Conservation (phyloP, 176 grass and related monocot genomes). For the Zea luxurians region DNA sequence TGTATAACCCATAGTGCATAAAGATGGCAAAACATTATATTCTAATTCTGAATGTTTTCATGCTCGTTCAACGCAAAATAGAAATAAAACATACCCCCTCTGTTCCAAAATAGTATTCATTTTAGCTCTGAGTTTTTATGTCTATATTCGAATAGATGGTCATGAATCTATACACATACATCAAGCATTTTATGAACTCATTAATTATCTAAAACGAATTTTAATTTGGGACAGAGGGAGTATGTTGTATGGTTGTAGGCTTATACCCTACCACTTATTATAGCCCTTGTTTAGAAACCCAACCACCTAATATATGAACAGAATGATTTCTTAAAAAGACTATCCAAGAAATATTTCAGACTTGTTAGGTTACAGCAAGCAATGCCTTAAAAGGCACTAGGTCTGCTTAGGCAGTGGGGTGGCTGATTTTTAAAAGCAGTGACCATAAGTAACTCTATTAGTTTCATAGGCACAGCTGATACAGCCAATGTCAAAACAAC, state of each 20-base stretch:
- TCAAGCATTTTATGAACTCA: no score
- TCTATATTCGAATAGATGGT: no score
- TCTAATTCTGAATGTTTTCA: background rate
- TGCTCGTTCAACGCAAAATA: background rate
- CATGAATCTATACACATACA: no score
- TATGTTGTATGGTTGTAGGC: no score
- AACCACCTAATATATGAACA: slow-evolving; percentile 11
- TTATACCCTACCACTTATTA: background rate
- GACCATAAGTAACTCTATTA: background rate
- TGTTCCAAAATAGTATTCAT: background rate
- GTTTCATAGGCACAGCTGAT: background rate
- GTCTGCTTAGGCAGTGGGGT: background rate
- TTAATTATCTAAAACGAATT: no score
- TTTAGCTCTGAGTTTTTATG: no score
- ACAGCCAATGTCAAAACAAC: background rate
- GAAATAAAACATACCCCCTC: background rate
- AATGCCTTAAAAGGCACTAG: background rate
- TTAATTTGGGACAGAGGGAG: no score
- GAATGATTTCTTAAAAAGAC: background rate
- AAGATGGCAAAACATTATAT: background rate
- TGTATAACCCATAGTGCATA: background rate
- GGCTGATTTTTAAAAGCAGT: background rate
- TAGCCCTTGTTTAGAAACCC: background rate
- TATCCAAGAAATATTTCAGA: background rate
- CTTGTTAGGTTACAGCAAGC: background rate